Percentiles rank a stretch among this genome's conserved stretches.
Evolutionary conservation across 2,329 filamentous ascomycete genomes (phyloP).

Genomic region (Colletotrichum nymphaeae): DNA sequence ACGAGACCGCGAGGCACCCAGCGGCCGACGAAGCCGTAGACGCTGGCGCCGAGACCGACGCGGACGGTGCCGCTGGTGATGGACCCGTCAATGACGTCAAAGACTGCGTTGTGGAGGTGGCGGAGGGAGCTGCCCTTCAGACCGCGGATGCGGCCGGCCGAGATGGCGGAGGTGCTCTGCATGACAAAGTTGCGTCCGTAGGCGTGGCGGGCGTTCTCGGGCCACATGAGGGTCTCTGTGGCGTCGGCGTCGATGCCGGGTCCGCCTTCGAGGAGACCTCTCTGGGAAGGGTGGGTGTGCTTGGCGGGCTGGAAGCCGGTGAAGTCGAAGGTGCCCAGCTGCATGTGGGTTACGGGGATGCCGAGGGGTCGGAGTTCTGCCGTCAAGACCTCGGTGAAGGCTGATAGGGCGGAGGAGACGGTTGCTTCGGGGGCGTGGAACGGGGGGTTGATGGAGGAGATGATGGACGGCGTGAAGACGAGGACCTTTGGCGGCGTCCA

Average conservation of each 20-base stretch:
- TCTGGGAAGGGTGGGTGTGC: slow-evolving; percentile 48
- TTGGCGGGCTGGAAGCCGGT: slow-evolving; percentile 69
- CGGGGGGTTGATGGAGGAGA: slow-evolving; percentile 81
- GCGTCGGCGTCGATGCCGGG: slow-evolving; percentile 56
- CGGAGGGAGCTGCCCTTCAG: slow-evolving; percentile 78
- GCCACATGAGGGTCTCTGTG: slow-evolving; percentile 72
- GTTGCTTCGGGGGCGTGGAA: slow-evolving; percentile 89
- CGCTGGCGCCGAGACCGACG: slow-evolving; percentile 84
- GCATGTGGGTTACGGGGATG: slow-evolving; percentile 86
- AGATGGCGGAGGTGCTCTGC: slow-evolving; percentile 66
- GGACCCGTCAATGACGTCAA: slow-evolving; percentile 83
- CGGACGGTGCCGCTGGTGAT: slow-evolving; percentile 73
- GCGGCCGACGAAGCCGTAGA: slow-evolving; percentile 87
- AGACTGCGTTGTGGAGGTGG: slow-evolving; percentile 86
- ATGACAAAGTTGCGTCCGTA: slow-evolving; percentile 72
- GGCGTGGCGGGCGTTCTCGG: slow-evolving; percentile 67
- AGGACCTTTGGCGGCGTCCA: slow-evolving; percentile 74
- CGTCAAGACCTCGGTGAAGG: slow-evolving; percentile 84
- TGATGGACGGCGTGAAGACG: slow-evolving; percentile 83
- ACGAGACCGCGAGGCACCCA: slow-evolving; percentile 83
- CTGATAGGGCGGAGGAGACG: slow-evolving; percentile 86
- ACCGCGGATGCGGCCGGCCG: slow-evolving; percentile 67
- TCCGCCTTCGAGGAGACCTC: slow-evolving; percentile 52
- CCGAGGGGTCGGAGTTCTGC: slow-evolving; percentile 81
- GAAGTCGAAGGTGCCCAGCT: slow-evolving; percentile 92